Evolutionary conservation across 208 protist genomes (phyloP).

Genomic region (Crithidia thermophila): DNA sequence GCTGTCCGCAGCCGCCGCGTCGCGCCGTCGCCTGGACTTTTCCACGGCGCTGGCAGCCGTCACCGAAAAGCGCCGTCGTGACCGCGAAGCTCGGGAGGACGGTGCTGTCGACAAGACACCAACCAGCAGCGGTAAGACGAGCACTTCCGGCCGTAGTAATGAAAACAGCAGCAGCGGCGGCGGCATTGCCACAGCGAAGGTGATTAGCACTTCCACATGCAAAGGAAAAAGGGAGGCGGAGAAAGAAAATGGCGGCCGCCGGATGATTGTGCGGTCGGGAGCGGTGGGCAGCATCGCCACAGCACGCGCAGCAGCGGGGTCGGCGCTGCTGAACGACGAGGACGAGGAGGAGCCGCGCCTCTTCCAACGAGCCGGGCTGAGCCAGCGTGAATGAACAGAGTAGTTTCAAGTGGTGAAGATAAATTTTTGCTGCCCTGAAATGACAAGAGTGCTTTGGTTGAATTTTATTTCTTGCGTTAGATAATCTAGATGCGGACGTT

Average conservation of each 20-base stretch:
- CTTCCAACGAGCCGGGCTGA: conserved; percentile 7
- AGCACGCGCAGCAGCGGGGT: neutral
- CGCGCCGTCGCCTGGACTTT: conserved; percentile 43
- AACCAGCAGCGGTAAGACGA: neutral
- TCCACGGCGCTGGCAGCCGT: conserved; percentile 39
- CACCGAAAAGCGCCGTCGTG: conserved; percentile 42
- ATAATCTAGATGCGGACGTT: neutral
- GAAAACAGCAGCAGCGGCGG: too few relatives aligned
- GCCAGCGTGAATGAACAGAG: neutral
- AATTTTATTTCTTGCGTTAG: neutral
- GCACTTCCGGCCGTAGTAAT: neutral
- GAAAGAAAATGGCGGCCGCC: conserved; percentile 24
- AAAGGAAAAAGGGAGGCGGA: neutral
- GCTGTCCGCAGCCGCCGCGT: neutral
- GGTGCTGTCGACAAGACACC: neutral
- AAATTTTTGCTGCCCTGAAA: neutral
- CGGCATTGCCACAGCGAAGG: too few relatives aligned
- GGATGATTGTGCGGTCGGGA: conserved; percentile 21
- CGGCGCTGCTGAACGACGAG: conserved; percentile 12
- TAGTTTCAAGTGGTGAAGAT: neutral
- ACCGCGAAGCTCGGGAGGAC: conserved; percentile 22
- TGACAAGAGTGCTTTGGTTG: neutral
- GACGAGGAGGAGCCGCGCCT: conserved; percentile 32
- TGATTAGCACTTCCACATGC: too few relatives aligned
- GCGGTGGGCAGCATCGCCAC: conserved; percentile 25